A percentile compares a stretch with the other conserved stretches of the same genome.
phyloP scores from a whole-genome alignment of 2,329 filamentous ascomycete genomes.

The Coniochaeta sp. region DNA sequence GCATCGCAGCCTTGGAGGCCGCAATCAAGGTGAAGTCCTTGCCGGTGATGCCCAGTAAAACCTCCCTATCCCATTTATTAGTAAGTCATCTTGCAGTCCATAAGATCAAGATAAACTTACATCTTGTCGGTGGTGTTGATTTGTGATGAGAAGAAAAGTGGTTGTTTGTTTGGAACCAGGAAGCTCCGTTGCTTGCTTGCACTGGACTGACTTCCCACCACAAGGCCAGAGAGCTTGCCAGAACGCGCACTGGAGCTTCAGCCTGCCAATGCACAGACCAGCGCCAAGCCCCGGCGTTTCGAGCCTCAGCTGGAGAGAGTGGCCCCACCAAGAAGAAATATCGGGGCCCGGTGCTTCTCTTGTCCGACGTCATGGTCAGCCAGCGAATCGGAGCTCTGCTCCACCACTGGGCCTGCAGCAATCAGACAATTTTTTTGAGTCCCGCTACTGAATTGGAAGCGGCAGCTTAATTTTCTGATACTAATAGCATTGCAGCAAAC shows the following conservation, averaged over 20 bases:
- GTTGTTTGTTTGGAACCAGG: background rate
- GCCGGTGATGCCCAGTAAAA: constrained; percentile 94
- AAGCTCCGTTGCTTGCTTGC: background rate
- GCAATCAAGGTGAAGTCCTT: constrained; percentile 99
- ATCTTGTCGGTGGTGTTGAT: constrained; percentile 17
- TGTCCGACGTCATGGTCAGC: background rate
- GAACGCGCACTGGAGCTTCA: constrained; percentile 5
- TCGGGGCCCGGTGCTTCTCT: background rate
- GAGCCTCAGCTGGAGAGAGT: background rate
- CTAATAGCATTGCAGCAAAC: too few species aligned
- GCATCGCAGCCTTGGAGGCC: constrained; percentile 96
- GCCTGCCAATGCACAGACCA: constrained; percentile 4
- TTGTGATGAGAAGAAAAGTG: constrained; percentile 1
- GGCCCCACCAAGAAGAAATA: background rate
- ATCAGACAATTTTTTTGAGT: constrained; percentile 4
- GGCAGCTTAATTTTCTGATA: background rate
- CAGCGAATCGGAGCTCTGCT: background rate
- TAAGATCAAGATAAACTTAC: constrained; percentile 12
- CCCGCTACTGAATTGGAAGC: background rate
- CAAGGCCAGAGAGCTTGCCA: constrained; percentile 1
- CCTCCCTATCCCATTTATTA: constrained; percentile 63
- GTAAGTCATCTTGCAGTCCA: background rate
- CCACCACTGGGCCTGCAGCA: background rate
- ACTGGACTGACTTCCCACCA: background rate
- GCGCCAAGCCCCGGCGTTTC: background rate